phyloP scores from a whole-genome alignment of 352 stramenopile species.

The Phytophthora pseudosyringae region DNA sequence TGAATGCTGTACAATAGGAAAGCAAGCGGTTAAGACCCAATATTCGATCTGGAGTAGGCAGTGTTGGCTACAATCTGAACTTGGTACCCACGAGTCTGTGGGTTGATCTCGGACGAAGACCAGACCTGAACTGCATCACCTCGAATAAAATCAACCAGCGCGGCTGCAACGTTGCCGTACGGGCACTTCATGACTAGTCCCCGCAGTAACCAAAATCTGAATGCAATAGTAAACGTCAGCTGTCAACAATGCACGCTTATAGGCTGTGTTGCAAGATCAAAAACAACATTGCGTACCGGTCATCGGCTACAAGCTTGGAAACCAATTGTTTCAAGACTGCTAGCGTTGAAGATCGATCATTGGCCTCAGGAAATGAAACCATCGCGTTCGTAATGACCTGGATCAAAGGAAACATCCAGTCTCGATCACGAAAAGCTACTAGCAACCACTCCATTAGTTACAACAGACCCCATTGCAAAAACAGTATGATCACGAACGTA shows the following conservation, averaged over 20 bases:
- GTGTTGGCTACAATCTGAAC: no score
- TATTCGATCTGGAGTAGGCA: no score
- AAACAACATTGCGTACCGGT: slow-evolving; percentile 38
- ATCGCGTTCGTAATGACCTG: slow-evolving; percentile 77
- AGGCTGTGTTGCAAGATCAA: no score
- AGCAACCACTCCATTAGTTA: slow-evolving; percentile 3
- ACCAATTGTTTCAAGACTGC: slow-evolving; percentile 45
- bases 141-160: slow-evolving; percentile 70
- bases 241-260: no score
- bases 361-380: slow-evolving; percentile 60
- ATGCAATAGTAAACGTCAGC: background rate
- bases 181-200: slow-evolving; percentile 58
- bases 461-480: background rate
- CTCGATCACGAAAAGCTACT: slow-evolving; percentile 43
- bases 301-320: slow-evolving; percentile 36
- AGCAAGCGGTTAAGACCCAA: slow-evolving; percentile 8
- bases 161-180: slow-evolving; percentile 73
- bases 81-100: slow-evolving; percentile 39
- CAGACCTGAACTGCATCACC: slow-evolving; percentile 50
- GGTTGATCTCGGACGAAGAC: slow-evolving; percentile 25
- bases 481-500: slow-evolving; percentile 5
- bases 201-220: slow-evolving; percentile 60
- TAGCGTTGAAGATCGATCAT: slow-evolving; percentile 48
- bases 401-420: slow-evolving; percentile 67
- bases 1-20: slow-evolving; percentile 31